phyloP scores from a whole-genome alignment of 345 rosid genomes.

The Combretum micranthum region DNA sequence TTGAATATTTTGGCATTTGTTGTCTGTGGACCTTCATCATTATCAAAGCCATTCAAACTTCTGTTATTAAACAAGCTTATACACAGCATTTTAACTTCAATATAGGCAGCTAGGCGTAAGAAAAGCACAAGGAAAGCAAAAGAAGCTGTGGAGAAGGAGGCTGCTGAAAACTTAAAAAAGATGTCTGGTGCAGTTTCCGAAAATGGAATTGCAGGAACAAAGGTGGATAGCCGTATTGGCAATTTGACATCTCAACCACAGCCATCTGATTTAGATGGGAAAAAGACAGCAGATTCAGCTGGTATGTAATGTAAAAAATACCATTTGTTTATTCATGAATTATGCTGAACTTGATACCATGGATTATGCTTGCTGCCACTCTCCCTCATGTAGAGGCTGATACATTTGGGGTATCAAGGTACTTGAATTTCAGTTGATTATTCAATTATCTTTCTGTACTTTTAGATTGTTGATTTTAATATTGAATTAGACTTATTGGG shows the following conservation, averaged over 20 bases:
- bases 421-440: too few relatives aligned
- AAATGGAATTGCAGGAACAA: constrained; percentile 14
- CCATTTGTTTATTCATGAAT: too few relatives aligned
- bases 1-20: too few relatives aligned
- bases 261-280: constrained; percentile 20
- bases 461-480: too few relatives aligned
- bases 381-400: too few relatives aligned
- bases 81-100: neutral
- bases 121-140: constrained; percentile 72
- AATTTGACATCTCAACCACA: constrained; percentile 20
- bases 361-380: too few relatives aligned
- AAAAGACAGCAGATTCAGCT: constrained; percentile 17
- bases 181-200: constrained; percentile 21
- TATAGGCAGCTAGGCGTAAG: constrained; percentile 42
- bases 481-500: too few relatives aligned
- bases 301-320: constrained; percentile 21
- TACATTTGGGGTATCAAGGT: too few relatives aligned
- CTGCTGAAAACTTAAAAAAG: constrained; percentile 22
- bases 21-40: too few relatives aligned
- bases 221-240: constrained; percentile 1
- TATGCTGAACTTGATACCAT: too few relatives aligned
- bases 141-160: constrained; percentile 54
- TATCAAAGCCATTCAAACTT: neutral
- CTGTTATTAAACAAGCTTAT: neutral
- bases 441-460: too few relatives aligned